Evolutionary conservation across 2,329 filamentous ascomycete species (phyloP).

Genomic region (Exserohilum turcica): DNA sequence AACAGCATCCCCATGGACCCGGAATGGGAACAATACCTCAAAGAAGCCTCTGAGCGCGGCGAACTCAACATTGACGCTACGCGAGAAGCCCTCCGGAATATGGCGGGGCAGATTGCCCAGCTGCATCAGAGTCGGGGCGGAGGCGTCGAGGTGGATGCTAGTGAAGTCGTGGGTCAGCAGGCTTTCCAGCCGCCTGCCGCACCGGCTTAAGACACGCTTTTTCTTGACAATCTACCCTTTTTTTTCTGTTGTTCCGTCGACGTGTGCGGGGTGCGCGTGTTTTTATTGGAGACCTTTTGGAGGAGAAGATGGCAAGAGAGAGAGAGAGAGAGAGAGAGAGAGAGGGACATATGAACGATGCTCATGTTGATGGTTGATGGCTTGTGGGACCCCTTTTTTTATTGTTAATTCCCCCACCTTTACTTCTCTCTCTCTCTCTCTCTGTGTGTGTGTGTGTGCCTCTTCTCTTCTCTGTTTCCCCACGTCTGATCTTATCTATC

Average conservation of each 20-base stretch:
- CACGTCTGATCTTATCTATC: no score
- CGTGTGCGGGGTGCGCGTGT: no score
- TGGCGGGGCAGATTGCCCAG: conserved; percentile 38
- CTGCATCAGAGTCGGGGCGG: conserved; percentile 23
- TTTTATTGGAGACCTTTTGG: neutral
- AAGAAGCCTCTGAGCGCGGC: conserved; percentile 70
- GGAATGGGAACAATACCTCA: conserved; percentile 76
- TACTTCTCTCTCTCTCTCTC: no score
- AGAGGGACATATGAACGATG: no score
- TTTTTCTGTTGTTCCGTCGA: no score
- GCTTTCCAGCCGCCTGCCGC: conserved; percentile 24
- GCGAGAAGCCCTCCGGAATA: conserved; percentile 36
- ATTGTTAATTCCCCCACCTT: no score
- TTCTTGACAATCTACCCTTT: neutral
- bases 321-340: neutral
- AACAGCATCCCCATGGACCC: conserved; percentile 68
- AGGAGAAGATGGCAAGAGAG: neutral
- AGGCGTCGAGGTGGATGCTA: conserved; percentile 16
- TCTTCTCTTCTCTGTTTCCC: no score
- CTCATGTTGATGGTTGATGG: neutral
- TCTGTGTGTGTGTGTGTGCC: no score
- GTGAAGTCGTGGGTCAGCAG: conserved; percentile 10
- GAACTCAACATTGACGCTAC: conserved; percentile 45
- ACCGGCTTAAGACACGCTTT: conserved; percentile 20
- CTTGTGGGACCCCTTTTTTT: no score